phyloP scores from a whole-genome alignment of 2,329 filamentous ascomycete species.

The Phaeosphaeriaceae sp. region DNA sequence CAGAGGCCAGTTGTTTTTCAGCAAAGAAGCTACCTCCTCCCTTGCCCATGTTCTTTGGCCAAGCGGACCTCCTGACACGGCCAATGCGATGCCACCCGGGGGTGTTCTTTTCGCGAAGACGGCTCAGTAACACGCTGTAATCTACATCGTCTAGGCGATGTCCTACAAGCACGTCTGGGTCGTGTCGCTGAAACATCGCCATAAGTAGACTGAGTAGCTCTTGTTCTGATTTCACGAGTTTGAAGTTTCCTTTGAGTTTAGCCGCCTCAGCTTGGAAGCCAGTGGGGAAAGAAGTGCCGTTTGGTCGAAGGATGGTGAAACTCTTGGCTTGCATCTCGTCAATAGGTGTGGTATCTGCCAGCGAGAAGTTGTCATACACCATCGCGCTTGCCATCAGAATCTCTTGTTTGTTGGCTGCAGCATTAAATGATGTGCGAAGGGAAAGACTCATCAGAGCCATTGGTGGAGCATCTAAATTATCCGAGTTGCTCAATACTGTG shows the following conservation, averaged over 20 bases:
- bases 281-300: slow-evolving; percentile 75
- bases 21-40: slow-evolving; percentile 89
- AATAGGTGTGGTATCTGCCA: slow-evolving; percentile 85
- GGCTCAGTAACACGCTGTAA: slow-evolving; percentile 86
- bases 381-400: slow-evolving; percentile 89
- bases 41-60: slow-evolving; percentile 87
- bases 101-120: slow-evolving; percentile 87
- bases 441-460: slow-evolving; percentile 96
- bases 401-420: slow-evolving; percentile 94
- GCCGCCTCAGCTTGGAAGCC: slow-evolving; percentile 83
- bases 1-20: slow-evolving; percentile 87
- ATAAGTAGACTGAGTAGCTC: slow-evolving; percentile 88
- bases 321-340: slow-evolving; percentile 88
- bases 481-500: slow-evolving; percentile 73
- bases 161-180: slow-evolving; percentile 92
- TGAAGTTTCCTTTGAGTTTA: slow-evolving; percentile 77
- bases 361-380: slow-evolving; percentile 87
- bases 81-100: slow-evolving; percentile 95
- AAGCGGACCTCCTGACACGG: slow-evolving; percentile 79
- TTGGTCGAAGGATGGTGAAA: slow-evolving; percentile 89
- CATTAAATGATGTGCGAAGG: slow-evolving; percentile 85
- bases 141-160: slow-evolving; percentile 98
- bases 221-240: slow-evolving; percentile 81
- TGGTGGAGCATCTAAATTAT: slow-evolving; percentile 82
- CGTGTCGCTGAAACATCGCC: slow-evolving; percentile 83